Conservation (phyloP, 306 rosid species). For the Lupinus albus region DNA sequence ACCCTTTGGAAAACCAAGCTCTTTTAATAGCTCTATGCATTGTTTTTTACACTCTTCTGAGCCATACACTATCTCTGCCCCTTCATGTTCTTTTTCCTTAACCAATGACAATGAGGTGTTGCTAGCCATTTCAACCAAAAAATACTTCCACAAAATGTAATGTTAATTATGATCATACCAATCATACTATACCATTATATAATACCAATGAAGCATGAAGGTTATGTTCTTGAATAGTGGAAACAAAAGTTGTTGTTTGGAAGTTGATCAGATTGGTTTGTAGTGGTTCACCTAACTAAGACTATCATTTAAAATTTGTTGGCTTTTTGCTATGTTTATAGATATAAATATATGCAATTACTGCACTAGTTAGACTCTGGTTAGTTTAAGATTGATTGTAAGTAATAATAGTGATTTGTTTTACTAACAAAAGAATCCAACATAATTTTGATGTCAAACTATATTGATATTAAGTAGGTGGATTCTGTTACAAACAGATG, state of each 20-base stretch:
- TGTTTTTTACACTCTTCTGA: conserved; percentile 55
- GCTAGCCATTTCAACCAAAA: conserved; percentile 36
- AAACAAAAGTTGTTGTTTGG: conserved; percentile 35
- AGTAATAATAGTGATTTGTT: neutral
- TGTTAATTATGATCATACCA: neutral
- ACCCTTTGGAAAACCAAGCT: conserved; percentile 74
- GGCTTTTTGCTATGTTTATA: conserved; percentile 14
- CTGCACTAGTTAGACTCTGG: neutral
- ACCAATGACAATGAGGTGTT: neutral
- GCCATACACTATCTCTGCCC: conserved; percentile 72
- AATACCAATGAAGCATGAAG: conserved; percentile 11
- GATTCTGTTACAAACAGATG: conserved; percentile 33
- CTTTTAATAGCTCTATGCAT: conserved; percentile 62
- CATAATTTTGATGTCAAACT: neutral
- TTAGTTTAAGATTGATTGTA: neutral
- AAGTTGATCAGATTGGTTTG: conserved; percentile 43
- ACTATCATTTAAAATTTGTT: neutral
- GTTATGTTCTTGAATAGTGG: neutral
- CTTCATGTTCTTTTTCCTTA: conserved; percentile 49
- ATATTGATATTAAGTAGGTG: conserved; percentile 3
- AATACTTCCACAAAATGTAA: neutral
- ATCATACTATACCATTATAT: conserved; percentile 16
- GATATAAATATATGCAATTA: neutral
- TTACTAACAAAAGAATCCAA: neutral
- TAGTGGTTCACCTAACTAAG: conserved; percentile 51